A percentile compares a stretch with the other conserved stretches of the same genome.
Conservation (phyloP, 2,329 filamentous ascomycete genomes). For the Thermomyces lanuginosus region DNA sequence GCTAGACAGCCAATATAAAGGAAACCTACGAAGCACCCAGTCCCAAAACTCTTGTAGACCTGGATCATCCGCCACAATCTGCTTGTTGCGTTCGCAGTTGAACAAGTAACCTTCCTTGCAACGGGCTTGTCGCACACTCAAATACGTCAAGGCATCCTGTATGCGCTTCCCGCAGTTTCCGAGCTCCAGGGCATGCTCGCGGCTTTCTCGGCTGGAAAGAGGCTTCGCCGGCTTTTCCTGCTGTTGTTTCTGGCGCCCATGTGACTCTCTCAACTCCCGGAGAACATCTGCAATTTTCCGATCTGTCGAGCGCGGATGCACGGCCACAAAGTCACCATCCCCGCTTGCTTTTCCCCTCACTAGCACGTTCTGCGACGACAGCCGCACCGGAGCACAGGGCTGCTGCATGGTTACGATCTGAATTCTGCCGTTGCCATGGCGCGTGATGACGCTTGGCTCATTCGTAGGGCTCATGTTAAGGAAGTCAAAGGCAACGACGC, state of each 20-base stretch:
- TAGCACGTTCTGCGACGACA: conserved; percentile 23
- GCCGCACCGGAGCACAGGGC: conserved; percentile 20
- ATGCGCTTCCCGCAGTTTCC: conserved; percentile 15
- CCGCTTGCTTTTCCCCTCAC: conserved; percentile 15
- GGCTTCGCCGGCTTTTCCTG: conserved; percentile 7
- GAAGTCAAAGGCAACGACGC: conserved; percentile 46
- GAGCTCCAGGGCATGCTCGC: conserved; percentile 20
- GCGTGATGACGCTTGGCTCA: conserved; percentile 37
- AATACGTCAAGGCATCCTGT: conserved; percentile 24
- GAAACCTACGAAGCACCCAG: conserved; percentile 34
- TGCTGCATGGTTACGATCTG: conserved; percentile 33
- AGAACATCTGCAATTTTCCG: conserved; percentile 16
- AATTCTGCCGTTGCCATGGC: conserved; percentile 37
- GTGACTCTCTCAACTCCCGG: conserved; percentile 6
- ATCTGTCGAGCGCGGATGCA: conserved; percentile 16
- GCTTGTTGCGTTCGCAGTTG: conserved; percentile 38
- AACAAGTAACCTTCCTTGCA: conserved; percentile 41
- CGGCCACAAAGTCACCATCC: conserved; percentile 15
- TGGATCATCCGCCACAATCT: conserved; percentile 39
- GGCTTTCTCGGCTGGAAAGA: conserved; percentile 23
- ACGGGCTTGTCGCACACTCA: conserved; percentile 28
- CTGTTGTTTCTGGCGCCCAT: conserved; percentile 4
- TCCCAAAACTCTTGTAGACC: conserved; percentile 44
- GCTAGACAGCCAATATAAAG: neutral
- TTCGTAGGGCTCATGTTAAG: conserved; percentile 31